A percentile compares a stretch with the other conserved stretches of the same genome.
These are phyloP conservation scores for Clonostachys rhizophaga DNA, from an alignment of 2,329 filamentous ascomycete species.

Conservation along the genomic window DNA sequence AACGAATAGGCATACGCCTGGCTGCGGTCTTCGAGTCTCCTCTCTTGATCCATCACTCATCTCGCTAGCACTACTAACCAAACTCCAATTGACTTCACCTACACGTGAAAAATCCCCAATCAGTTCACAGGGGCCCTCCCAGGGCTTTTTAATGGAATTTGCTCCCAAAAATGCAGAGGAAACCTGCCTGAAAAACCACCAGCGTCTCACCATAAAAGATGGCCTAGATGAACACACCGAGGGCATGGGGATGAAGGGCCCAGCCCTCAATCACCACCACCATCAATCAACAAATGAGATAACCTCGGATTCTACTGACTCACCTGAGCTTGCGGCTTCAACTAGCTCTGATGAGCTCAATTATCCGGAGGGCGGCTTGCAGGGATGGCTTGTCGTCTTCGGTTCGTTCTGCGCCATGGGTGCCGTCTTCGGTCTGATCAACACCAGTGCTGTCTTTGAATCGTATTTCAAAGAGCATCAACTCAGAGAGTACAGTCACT, in stretches of 20 bases:
- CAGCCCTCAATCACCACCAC: not conserved
- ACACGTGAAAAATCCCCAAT: no score
- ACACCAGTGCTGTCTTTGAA: conserved; percentile 50
- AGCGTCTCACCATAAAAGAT: no score
- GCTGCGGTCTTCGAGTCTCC: no score
- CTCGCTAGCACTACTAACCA: no score
- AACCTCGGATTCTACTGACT: not conserved
- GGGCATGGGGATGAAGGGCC: no score
- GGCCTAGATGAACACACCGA: no score
- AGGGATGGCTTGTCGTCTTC: conserved; percentile 67
- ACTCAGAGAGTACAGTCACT: conserved; percentile 29
- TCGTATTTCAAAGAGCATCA: conserved; percentile 39
- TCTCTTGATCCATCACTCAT: no score
- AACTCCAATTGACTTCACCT: no score
- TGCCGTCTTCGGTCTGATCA: conserved; percentile 62
- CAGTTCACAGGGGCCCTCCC: no score
- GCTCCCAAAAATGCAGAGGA: conserved; percentile 12
- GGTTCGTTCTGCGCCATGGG: conserved; percentile 65
- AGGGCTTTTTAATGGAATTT: not conserved
- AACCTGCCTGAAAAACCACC: conserved; percentile 19
- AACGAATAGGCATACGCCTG: no score
- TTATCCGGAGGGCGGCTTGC: conserved; percentile 65
- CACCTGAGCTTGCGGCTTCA: no score
- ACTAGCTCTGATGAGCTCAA: not conserved
- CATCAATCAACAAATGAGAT: not conserved